Conservation (phyloP, 2,329 filamentous ascomycete genomes). For the Colletotrichum acutatum region DNA sequence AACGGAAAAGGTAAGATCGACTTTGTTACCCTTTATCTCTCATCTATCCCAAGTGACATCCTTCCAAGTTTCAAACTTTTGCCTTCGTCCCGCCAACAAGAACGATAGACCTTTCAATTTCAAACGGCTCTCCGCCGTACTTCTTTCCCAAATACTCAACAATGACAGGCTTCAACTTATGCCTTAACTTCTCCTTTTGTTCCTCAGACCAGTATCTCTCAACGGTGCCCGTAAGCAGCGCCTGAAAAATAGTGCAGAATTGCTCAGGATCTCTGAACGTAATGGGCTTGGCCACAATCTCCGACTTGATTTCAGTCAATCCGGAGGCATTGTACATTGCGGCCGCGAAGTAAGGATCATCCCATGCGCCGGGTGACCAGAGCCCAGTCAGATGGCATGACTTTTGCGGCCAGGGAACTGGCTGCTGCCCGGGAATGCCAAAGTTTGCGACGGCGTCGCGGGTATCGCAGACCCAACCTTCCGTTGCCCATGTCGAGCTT, state of each 20-base stretch:
- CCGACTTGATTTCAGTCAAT: neutral
- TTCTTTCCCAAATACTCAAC: neutral
- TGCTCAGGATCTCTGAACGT: neutral
- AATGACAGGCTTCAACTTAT: neutral
- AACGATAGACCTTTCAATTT: neutral
- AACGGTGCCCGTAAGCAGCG: neutral
- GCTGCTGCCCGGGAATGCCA: neutral
- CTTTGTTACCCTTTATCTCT: too few relatives aligned
- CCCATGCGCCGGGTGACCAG: conserved; percentile 18
- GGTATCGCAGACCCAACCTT: conserved; percentile 7
- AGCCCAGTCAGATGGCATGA: neutral
- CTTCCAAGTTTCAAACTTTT: too few relatives aligned
- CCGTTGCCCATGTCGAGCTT: conserved; percentile 5
- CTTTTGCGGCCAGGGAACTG: conserved; percentile 15
- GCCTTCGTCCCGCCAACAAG: conserved; percentile 1
- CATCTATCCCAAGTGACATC: too few relatives aligned
- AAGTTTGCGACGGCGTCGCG: conserved; percentile 8
- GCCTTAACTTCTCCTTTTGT: conserved; percentile 7
- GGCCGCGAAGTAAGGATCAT: neutral
- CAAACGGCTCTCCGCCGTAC: neutral
- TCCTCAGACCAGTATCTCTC: conserved; percentile 12
- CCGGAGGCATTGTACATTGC: conserved; percentile 17
- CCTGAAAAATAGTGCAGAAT: neutral
- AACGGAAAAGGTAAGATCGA: too few relatives aligned
- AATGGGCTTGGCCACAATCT: neutral